Base-by-base conservation (phyloP, 225 moss, liverwort and hornwort genomes). In the Neckera pumila region DNA sequence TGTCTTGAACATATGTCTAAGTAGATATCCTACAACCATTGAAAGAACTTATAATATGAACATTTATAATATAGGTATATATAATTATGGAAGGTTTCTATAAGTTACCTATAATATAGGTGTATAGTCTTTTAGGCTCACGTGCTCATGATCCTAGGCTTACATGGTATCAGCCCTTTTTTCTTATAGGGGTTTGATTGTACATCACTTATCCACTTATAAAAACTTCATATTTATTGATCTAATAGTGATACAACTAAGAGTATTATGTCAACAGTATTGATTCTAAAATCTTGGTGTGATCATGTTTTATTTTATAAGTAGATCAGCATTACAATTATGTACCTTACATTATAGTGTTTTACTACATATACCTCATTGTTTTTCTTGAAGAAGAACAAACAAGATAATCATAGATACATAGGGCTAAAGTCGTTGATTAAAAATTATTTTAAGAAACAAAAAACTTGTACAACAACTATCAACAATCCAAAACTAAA, bases 401-500 rank as follows among this genome's bases (percentile, higher is more conserved):
- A 56, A 56, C 2, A 78, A 56, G 4, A 26, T n/a, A 6, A 11
- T 38, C 7, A 78, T 56, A n/a, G 3, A 56, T 11, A 7, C 2
- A 16, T 56, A 36, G 6, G n/a, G 1, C 4, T 23, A 2, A 2
- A 2, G 0, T n/a, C 34, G 3, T 25, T 54, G 16, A n/a, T n/a
- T 14, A 15, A 53, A 36, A 23, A 56, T 56, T 17, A 34, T n/a
- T n/a, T 54, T 25, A 14, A 2, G 36, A 56, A 57, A 17, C 2
- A 16, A n/a, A 11, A n/a, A 5, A n/a, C 22, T 26, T 56, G 7
- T 38, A 7, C 2, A 57, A 22, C 7, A 27, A 79, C 2, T 57
- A 0, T 18, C 8, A 40, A 17, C 27, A 40, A 78, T 27, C 4
- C 38, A 79, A 79, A 57, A 38, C 2, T 19, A 58, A 2, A n/a